A percentile compares a stretch with the other conserved stretches of the same genome.
Conservation (phyloP, 768 basidiomycete species). For the Rhizopogon sp. region DNA sequence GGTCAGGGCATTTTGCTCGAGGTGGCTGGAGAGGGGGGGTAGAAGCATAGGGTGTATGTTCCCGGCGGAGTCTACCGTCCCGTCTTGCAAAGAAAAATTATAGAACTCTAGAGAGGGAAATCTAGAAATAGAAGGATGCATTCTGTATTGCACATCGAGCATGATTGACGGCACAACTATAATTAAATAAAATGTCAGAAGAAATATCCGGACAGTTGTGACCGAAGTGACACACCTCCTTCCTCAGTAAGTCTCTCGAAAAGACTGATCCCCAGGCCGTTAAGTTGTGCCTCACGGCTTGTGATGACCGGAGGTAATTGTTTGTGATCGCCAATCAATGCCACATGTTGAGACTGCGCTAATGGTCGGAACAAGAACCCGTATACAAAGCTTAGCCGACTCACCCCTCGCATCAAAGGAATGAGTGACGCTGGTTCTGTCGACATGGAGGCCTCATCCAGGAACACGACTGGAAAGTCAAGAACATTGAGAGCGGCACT, state of each 20-base stretch:
- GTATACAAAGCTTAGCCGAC: constrained; percentile 28
- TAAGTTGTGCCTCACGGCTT: constrained; percentile 66
- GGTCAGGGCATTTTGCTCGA: constrained; percentile 30
- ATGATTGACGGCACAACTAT: constrained; percentile 83
- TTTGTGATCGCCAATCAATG: constrained; percentile 96
- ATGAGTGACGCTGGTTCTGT: constrained; percentile 91
- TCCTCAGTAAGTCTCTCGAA: constrained; percentile 89
- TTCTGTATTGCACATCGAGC: constrained; percentile 93
- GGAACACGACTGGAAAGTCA: constrained; percentile 90
- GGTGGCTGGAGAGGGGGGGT: constrained; percentile 59
- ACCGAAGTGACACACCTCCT: constrained; percentile 48
- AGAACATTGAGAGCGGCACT: constrained; percentile 57
- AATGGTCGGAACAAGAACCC: constrained; percentile 5
- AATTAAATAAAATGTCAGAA: constrained; percentile 7
- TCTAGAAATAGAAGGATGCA: constrained; percentile 86
- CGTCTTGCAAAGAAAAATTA: constrained; percentile 60
- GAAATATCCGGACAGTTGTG: neutral
- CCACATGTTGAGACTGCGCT: constrained; percentile 68
- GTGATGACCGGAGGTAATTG: constrained; percentile 88
- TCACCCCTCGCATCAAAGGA: constrained; percentile 89
- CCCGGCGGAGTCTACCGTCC: constrained; percentile 56
- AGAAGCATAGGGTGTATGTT: constrained; percentile 42
- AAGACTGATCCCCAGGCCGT: constrained; percentile 74
- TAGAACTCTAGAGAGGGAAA: constrained; percentile 90
- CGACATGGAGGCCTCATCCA: constrained; percentile 96